Conservation (phyloP, 352 stramenopile genomes). For the Phytophthora vignae region DNA sequence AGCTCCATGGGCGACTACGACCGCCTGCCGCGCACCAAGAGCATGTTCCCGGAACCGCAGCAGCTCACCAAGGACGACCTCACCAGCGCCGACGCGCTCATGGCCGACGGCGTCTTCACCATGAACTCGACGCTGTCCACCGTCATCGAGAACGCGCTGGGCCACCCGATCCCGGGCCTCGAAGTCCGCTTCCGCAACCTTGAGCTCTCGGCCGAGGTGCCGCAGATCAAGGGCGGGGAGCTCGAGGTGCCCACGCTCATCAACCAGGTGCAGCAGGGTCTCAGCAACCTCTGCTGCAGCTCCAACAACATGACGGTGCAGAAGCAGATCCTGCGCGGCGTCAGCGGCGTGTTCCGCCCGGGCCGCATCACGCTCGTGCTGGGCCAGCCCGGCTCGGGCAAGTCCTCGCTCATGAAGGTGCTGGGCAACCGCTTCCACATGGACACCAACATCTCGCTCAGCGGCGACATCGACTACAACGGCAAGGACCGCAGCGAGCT, state of each 20-base stretch:
- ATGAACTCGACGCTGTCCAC: constrained; percentile 63
- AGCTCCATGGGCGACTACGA: constrained; percentile 24
- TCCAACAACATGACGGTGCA: constrained; percentile 40
- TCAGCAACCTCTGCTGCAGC: constrained; percentile 21
- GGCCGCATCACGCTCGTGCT: constrained; percentile 68
- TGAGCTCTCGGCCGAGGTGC: constrained; percentile 44
- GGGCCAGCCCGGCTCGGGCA: constrained; percentile 33
- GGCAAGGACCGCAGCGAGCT: constrained; percentile 41
- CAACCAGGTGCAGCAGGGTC: constrained; percentile 40
- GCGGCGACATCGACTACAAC: constrained; percentile 58
- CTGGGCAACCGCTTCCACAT: constrained; percentile 62
- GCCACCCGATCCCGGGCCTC: constrained; percentile 54
- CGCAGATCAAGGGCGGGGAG: constrained; percentile 29
- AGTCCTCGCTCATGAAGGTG: constrained; percentile 53
- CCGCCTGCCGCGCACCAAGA: constrained; percentile 28
- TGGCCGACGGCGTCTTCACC: constrained; percentile 56
- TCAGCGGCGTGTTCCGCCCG: constrained; percentile 55
- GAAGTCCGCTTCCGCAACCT: constrained; percentile 69
- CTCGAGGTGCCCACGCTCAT: constrained; percentile 56
- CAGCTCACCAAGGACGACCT: constrained; percentile 42
- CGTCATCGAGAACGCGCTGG: constrained; percentile 55
- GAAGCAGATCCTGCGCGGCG: constrained; percentile 58
- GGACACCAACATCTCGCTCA: constrained; percentile 49
- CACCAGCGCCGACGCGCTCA: constrained; percentile 58
- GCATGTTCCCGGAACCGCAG: constrained; percentile 42